These are phyloP conservation scores for Kwoniella bestiolae DNA, from an alignment of 768 basidiomycete species.

Conservation along the genomic window DNA sequence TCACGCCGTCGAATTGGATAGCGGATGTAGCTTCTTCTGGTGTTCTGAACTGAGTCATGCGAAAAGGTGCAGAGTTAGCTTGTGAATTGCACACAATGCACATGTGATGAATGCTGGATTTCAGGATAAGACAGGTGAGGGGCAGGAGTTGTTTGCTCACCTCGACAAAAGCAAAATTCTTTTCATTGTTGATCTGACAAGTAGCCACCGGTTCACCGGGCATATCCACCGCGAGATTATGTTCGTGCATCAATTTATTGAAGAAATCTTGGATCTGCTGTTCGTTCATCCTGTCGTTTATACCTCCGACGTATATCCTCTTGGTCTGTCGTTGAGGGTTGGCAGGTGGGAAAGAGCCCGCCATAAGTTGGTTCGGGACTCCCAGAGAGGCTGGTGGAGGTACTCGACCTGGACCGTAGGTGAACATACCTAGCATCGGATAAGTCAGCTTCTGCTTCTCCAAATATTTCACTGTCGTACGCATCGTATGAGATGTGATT, in stretches of 20 bases:
- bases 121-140: no score
- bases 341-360: conserved; percentile 47
- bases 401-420: conserved; percentile 77
- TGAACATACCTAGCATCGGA: conserved; percentile 70
- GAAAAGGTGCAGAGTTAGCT: background rate
- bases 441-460: background rate
- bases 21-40: conserved; percentile 95
- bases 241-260: conserved; percentile 90
- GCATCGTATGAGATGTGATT: background rate
- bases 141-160: conserved; percentile 63
- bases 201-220: conserved; percentile 84
- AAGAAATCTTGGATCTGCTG: conserved; percentile 90
- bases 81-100: background rate
- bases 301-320: conserved; percentile 94
- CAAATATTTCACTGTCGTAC: background rate
- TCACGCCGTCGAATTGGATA: conserved; percentile 96
- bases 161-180: conserved; percentile 98
- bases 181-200: conserved; percentile 97
- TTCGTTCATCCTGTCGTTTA: conserved; percentile 92
- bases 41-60: conserved; percentile 79
- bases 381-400: conserved; percentile 94
- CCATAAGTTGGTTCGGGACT: conserved; percentile 61
- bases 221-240: conserved; percentile 53
- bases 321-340: conserved; percentile 59
- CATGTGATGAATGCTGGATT: no score